Evolutionary conservation across 2,329 filamentous ascomycete genomes (phyloP), one percentile per base, ranked within the genome.

Genomic region (Cercospora zeae-maydis): DNA sequence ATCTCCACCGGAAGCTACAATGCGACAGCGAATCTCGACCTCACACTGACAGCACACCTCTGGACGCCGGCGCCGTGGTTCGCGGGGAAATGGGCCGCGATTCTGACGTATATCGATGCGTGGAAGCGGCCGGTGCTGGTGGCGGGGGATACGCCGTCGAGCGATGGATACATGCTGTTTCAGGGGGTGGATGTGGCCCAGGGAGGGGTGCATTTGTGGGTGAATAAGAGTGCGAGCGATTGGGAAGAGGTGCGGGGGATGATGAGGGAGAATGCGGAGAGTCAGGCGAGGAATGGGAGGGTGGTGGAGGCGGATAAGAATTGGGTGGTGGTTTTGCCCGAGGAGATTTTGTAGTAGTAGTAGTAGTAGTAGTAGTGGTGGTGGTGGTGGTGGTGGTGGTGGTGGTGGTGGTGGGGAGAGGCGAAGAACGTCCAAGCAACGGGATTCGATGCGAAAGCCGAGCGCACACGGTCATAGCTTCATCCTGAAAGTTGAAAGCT

Each of bases 161-260:
- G 78, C 64, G 79, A 80, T 53, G 78, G 77, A 0, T 77, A 77
- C 9, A 80, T 80, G 79, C 71, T 76, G 13, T 80, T 80, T 67
- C 78, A 80, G 33, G 79, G 77, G 10, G 79, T 79, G 3, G 77
- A 80, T 53, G 75, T 78, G 10, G 71, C 65, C 11, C 75, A 75
- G 55, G 79, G 78, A 2, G 79, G 79, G 2, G 70, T 80, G 30
- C 75, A 78, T 56, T 69, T 82, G 24, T 78, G 78, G 75, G 64
- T 82, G 49, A 75, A 81, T 67, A 74, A 78, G 58, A 75, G 74
- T 59, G 70, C 76, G 24, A 71, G 71, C 34, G 74, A 73, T 55
- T 72, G 74, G 64, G 68, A 74, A 62, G 61, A 77, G 63, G 71
- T 80, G 47, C 65, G 75, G 27, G 70, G 66, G 27, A 77, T 80